Base-by-base conservation (phyloP, 768 basidiomycete species). In the Amanita exitialis region DNA sequence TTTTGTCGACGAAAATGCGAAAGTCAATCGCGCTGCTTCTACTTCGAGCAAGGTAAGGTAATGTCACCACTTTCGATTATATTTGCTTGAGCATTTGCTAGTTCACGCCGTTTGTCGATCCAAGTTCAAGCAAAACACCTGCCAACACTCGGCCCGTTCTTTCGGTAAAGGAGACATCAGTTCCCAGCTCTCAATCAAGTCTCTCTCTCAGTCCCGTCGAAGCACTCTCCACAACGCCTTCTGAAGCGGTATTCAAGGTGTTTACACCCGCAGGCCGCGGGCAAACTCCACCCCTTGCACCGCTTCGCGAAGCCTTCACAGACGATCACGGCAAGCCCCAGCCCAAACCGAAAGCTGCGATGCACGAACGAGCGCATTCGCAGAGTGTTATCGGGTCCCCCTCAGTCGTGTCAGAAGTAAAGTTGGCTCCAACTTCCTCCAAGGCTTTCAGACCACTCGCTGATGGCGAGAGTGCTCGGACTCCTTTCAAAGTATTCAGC, bases 401-500 rank as follows among this genome's bases (percentile, higher is more conserved):
- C 7, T 55, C 57, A 5, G 49, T 60, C 20, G 55, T 53, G 12
- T 39, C 57, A 8, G 60, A 60, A 6, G 63, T 62, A 23, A 27
- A 35, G 8, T 41, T 56, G 6, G 54, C 51, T 3, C 56, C 62
- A 20, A 37, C 50, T 3, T 44, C 43, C 3, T 44, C 50, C 21
- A 51, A 44, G 43, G 54, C 67, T 6, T 74, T 74, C 57, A 66
- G 64, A 6, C 69, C 71, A 0, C 70, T 71, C 52, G 62, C 67
- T 23, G 73, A 74, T 35, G 30, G 34, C 23, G 71, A 74, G 49
- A 71, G 67, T 54, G 65, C 64, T n/a, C 65, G 66, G 47, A 74
- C 76, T 6, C 74, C 78, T 3, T 78, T 72, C 72, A 70, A 84
- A 55, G 86, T 90, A 16, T 90, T 90, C 64, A 85, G 79, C 52